Percentiles rank a stretch among this genome's conserved stretches.
phyloP scores from a whole-genome alignment of 768 basidiomycete genomes.

The Naganishia antarctica region DNA sequence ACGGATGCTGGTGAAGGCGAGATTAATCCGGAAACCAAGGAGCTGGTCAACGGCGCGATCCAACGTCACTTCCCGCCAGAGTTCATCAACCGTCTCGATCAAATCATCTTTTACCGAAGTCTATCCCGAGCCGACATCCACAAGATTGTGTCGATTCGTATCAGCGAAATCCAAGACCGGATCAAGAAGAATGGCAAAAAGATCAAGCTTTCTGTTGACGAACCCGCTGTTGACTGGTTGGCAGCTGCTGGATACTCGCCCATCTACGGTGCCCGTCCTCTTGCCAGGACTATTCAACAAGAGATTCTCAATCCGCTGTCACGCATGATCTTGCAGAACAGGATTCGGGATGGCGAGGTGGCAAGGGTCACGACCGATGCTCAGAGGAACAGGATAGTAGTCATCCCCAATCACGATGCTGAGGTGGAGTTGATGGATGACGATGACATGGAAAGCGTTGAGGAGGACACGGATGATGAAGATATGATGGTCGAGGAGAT shows the following conservation, averaged over 20 bases:
- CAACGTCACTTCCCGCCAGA: constrained; percentile 51
- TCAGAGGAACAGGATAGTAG: constrained; percentile 68
- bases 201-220: constrained; percentile 71
- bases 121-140: constrained; percentile 71
- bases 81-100: constrained; percentile 49
- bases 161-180: constrained; percentile 77
- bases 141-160: constrained; percentile 81
- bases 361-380: constrained; percentile 74
- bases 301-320: constrained; percentile 90
- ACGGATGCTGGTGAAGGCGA: constrained; percentile 51
- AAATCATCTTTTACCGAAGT: constrained; percentile 60
- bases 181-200: constrained; percentile 65
- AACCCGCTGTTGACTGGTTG: constrained; percentile 61
- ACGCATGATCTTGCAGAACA: constrained; percentile 73
- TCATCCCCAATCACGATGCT: constrained; percentile 75
- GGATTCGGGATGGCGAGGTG: constrained; percentile 72
- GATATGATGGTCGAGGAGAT: constrained; percentile 67
- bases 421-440: constrained; percentile 48
- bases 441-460: constrained; percentile 40
- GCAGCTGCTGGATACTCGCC: constrained; percentile 45
- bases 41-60: constrained; percentile 50
- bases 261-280: constrained; percentile 80
- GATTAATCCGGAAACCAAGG: constrained; percentile 40
- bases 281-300: constrained; percentile 84
- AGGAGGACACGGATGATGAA: constrained; percentile 40